A percentile compares a stretch with the other conserved stretches of the same genome.
phyloP scores from a whole-genome alignment of 805 yeast genomes.

The Crinitomyces ghanaensis region DNA sequence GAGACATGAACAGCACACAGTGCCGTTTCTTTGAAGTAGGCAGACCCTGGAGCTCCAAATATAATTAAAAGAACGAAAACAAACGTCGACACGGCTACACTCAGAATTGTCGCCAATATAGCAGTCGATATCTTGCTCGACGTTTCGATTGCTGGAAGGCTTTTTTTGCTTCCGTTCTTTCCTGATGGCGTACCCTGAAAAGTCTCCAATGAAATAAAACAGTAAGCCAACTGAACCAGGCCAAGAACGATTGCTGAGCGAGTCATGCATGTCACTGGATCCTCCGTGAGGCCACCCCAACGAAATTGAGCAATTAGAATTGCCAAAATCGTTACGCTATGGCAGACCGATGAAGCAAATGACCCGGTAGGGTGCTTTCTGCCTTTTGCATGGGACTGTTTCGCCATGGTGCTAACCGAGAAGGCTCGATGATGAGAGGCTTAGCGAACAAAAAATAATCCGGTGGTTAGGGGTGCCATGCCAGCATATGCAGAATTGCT shows the following conservation, averaged over 20 bases:
- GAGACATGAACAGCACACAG: constrained; percentile 53
- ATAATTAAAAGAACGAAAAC: constrained; percentile 34
- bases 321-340: too few species aligned
- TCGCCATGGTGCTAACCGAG: too few species aligned
- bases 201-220: constrained; percentile 16
- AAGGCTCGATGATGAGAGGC: too few species aligned
- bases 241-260: constrained; percentile 13
- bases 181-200: too few species aligned
- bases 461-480: too few species aligned
- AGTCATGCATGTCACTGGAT: constrained; percentile 13
- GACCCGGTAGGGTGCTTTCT: too few species aligned
- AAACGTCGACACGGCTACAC: constrained; percentile 21
- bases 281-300: constrained; percentile 9
- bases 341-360: too few species aligned
- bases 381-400: too few species aligned
- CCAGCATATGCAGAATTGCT: too few species aligned
- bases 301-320: too few species aligned
- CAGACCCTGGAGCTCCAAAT: constrained; percentile 71
- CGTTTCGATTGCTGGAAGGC: constrained; percentile 3
- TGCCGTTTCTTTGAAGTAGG: constrained; percentile 42
- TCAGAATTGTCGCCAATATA: constrained; percentile 21
- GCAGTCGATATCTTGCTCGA: constrained; percentile 14
- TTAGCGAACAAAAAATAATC: too few species aligned
- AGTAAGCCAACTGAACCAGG: constrained; percentile 16
- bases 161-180: constrained; percentile 2